Base-by-base conservation (phyloP, 2,329 filamentous ascomycete genomes). In the Graphiopsis chlorocephala region DNA sequence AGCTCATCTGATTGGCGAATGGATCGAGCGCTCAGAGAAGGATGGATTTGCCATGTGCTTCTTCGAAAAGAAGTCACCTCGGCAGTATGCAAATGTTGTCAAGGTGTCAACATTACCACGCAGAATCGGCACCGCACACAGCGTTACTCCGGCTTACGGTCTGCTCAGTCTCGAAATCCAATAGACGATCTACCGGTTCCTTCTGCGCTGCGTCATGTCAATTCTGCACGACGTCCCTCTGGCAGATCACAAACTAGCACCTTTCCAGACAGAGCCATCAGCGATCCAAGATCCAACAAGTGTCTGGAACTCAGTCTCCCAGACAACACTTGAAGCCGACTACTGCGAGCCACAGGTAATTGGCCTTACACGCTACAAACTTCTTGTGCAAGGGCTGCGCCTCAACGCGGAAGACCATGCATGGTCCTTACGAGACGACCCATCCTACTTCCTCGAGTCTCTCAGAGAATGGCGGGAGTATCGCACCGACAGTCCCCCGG, bases 391-490 rank as follows among this genome's bases (percentile, higher is more conserved):
- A 2, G 82, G 82, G 0, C 80, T 77, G 65, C 69, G 69, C 0
- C 70, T 76, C 0, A 77, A 78, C 3, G 79, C 80, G 0, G 80
- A 85, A 63, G 85, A 88, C 71, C 83, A 87, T 68, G 50, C 87
- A 0, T 85, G 80, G 80, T 69, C 78, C 0, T 74, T 89, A 2
- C 79, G 85, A 8, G 86, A 89, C 68, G 86, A 89, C 69, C 85
- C 86, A 0, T 74, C 74, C 0, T 88, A 87, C 72, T 88, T 88
- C 67, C 73, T 77, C 4, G 76, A 83, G 1, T 63, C 73, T 0
- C 50, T 86, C 1, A 66, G 70, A 10, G 81, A 84, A 1, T 69
- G 70, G 29, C 77, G 75, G 25, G 82, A 85, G 14, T 85, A 87
- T 68, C 75, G 79, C 0, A 78, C 17, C 63, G 72, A 3, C 10